Conservation (phyloP, 2,329 filamentous ascomycete genomes). For the Tolypocladium capitatum region DNA sequence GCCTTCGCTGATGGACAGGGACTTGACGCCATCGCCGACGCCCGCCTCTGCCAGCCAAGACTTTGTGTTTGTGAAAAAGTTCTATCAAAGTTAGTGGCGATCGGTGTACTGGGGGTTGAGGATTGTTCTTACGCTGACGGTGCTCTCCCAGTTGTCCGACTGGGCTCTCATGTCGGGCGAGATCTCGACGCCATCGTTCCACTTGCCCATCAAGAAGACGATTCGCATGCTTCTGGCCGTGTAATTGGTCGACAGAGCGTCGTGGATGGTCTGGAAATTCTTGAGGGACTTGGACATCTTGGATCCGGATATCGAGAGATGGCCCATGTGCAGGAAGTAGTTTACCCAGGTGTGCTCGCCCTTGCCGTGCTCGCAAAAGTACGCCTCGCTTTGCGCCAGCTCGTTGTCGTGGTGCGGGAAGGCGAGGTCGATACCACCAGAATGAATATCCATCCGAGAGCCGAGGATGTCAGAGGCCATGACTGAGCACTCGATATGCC, state of each 20-base stretch:
- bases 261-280: slow-evolving; percentile 88
- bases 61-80: slow-evolving; percentile 46
- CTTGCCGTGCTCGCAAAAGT: slow-evolving; percentile 45
- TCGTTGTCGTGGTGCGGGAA: slow-evolving; percentile 94
- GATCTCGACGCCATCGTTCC: slow-evolving; percentile 87
- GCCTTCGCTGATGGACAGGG: slow-evolving; percentile 23
- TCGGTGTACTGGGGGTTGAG: background rate
- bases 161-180: slow-evolving; percentile 67
- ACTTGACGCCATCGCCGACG: slow-evolving; percentile 19
- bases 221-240: slow-evolving; percentile 70
- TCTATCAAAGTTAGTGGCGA: slow-evolving; percentile 22
- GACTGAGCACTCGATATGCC: slow-evolving; percentile 95
- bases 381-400: slow-evolving; percentile 80
- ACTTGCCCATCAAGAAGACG: slow-evolving; percentile 75
- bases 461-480: slow-evolving; percentile 90
- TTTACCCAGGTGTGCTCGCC: slow-evolving; percentile 70
- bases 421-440: slow-evolving; percentile 78
- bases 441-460: slow-evolving; percentile 79
- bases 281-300: slow-evolving; percentile 97
- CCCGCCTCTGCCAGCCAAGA: slow-evolving; percentile 35
- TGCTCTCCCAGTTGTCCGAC: slow-evolving; percentile 67
- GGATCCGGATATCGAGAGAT: slow-evolving; percentile 68
- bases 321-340: slow-evolving; percentile 93
- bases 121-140: slow-evolving; percentile 43
- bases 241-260: slow-evolving; percentile 59